These are phyloP conservation scores for Lipomyces orientalis DNA, from an alignment of 805 yeast genomes.

Conservation along the genomic window DNA sequence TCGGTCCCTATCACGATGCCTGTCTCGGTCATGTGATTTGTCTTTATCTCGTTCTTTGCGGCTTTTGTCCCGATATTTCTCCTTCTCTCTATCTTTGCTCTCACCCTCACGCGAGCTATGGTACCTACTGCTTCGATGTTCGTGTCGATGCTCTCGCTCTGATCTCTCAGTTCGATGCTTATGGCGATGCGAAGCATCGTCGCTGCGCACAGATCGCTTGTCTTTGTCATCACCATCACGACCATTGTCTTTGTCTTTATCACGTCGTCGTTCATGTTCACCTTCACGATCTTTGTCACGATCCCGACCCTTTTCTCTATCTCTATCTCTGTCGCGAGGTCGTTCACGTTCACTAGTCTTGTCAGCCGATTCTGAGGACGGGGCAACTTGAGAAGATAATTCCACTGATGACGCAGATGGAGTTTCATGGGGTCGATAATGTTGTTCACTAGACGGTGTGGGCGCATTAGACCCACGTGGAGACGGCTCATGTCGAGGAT, in stretches of 20 bases:
- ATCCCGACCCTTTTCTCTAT: conserved; percentile 5
- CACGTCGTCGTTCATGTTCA: not conserved
- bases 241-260: conserved; percentile 4
- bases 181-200: conserved; percentile 2
- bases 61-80: conserved; percentile 17
- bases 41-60: conserved; percentile 15
- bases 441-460: not conserved
- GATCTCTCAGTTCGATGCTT: not conserved
- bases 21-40: not conserved
- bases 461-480: not conserved
- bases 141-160: conserved; percentile 2
- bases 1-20: conserved; percentile 6
- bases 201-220: conserved; percentile 11
- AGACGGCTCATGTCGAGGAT: not conserved
- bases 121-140: conserved; percentile 2
- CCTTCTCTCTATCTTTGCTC: conserved; percentile 32
- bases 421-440: not conserved
- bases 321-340: conserved; percentile 7
- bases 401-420: not conserved
- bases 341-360: not conserved
- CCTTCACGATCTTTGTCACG: not conserved
- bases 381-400: conserved; percentile 2
- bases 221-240: conserved; percentile 11
- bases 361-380: not conserved
- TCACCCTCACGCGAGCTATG: conserved; percentile 15